Conservation (phyloP, 495 filamentous ascomycete species). For the Letharia lupina region DNA sequence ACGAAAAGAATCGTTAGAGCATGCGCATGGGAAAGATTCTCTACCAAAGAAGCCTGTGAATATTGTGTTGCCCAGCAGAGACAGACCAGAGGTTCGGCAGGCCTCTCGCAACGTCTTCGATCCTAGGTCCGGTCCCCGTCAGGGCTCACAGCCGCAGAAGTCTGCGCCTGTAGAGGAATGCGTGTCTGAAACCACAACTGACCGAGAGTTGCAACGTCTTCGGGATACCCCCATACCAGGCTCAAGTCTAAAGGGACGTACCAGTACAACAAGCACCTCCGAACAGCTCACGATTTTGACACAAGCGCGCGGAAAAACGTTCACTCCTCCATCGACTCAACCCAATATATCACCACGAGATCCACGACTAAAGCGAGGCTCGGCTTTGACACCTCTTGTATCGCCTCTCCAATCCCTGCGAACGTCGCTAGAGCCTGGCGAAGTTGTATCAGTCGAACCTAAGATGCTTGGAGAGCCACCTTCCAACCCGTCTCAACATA, state of each 20-base stretch:
- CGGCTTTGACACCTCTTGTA: background rate
- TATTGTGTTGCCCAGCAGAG: background rate
- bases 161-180: background rate
- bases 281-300: background rate
- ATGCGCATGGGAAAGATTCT: background rate
- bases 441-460: background rate
- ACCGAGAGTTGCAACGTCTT: background rate
- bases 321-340: background rate
- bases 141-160: background rate
- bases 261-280: background rate
- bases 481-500: background rate
- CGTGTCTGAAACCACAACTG: background rate
- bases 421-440: background rate
- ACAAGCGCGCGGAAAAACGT: background rate
- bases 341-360: background rate
- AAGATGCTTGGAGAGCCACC: background rate
- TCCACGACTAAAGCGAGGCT: background rate
- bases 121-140: background rate
- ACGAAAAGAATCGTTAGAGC: background rate
- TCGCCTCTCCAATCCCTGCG: background rate
- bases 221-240: background rate
- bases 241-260: background rate
- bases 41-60: background rate
- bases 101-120: background rate
- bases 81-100: background rate